These are phyloP conservation scores for Boehmeria nivea DNA, from an alignment of 306 rosid genomes.

Conservation along the genomic window DNA sequence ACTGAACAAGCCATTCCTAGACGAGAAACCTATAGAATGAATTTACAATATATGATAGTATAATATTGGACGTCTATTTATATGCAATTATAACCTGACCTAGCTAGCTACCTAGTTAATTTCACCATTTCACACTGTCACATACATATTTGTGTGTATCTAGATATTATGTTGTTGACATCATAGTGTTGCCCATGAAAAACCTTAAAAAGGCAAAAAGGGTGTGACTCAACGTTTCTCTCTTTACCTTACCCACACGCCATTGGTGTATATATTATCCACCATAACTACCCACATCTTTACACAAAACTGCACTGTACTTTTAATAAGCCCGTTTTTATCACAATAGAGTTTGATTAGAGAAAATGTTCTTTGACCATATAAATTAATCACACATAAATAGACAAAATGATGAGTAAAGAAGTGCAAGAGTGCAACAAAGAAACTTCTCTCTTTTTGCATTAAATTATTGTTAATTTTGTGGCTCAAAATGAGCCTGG, in stretches of 20 bases:
- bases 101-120: neutral
- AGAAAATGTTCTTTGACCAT: neutral
- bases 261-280: slow-evolving; percentile 30
- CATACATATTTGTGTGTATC: neutral
- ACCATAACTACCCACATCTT: slow-evolving; percentile 24
- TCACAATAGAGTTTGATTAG: neutral
- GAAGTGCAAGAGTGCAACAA: slow-evolving; percentile 1
- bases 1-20: slow-evolving; percentile 18
- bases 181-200: neutral
- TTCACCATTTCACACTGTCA: neutral
- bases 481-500: too few species aligned
- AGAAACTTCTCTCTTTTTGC: neutral
- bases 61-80: slow-evolving; percentile 2
- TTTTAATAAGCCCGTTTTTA: neutral
- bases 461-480: too few species aligned
- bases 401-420: neutral
- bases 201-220: slow-evolving; percentile 22
- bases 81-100: neutral
- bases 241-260: slow-evolving; percentile 38
- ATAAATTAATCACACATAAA: too few species aligned
- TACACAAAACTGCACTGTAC: neutral
- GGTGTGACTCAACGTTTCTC: slow-evolving; percentile 35
- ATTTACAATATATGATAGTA: neutral
- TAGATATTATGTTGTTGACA: neutral
- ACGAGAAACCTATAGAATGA: neutral